Evolutionary conservation across 2,329 filamentous ascomycete genomes (phyloP).

Genomic region (Parastagonospora nodorum): DNA sequence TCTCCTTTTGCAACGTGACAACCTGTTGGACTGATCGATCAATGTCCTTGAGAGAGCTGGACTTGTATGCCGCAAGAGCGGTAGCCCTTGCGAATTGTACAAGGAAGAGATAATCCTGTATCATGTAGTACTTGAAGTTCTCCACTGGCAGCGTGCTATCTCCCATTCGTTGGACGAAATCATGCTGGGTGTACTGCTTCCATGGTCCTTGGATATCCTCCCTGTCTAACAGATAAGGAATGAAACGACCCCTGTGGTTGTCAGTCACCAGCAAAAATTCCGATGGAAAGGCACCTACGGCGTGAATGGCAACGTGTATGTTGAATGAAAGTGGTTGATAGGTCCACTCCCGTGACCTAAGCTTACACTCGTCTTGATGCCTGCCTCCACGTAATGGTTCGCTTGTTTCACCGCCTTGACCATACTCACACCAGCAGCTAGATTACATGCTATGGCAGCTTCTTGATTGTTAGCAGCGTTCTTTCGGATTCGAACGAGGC

Average conservation of each 20-base stretch:
- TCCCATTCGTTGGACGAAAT: constrained; percentile 79
- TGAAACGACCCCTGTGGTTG: constrained; percentile 65
- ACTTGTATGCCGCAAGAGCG: constrained; percentile 84
- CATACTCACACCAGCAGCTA: constrained; percentile 64
- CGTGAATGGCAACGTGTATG: constrained; percentile 69
- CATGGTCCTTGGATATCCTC: constrained; percentile 76
- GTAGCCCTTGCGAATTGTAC: constrained; percentile 87
- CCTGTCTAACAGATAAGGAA: constrained; percentile 80
- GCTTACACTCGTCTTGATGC: constrained; percentile 67
- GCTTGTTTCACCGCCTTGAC: constrained; percentile 68
- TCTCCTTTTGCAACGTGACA: constrained; percentile 77
- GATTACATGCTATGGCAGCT: constrained; percentile 73
- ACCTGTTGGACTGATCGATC: constrained; percentile 72
- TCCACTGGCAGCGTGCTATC: constrained; percentile 74
- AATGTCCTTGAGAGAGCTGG: constrained; percentile 74
- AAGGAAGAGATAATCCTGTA: constrained; percentile 91
- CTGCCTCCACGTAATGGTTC: constrained; percentile 73
- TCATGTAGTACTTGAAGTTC: constrained; percentile 84
- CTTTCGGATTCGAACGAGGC: background rate
- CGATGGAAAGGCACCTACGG: constrained; percentile 52
- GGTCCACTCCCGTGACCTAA: constrained; percentile 73
- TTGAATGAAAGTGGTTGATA: constrained; percentile 79
- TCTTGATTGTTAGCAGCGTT: background rate
- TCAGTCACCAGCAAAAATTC: background rate
- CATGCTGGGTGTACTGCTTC: constrained; percentile 77